Evolutionary conservation across 2,329 filamentous ascomycete genomes (phyloP), one percentile per base, ranked within the genome.

Genomic region (Diplodia seriata): DNA sequence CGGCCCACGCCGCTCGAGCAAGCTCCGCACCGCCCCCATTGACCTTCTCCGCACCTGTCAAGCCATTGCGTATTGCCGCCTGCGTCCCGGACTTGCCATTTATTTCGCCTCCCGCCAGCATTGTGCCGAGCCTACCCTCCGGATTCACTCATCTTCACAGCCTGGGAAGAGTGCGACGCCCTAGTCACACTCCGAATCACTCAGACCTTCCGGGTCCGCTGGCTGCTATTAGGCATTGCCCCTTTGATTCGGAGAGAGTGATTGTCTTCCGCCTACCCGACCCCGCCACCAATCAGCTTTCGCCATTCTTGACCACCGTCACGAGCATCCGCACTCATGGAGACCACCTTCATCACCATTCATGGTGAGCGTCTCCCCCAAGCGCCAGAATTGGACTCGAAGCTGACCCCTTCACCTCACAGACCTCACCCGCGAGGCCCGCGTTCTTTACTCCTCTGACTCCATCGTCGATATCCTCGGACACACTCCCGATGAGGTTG

Each of bases 271-370:
- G 33, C 64, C 51, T 38, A 18, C 59, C 26, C 7, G 43, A 7
- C 29, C n/a, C 36, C 23, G 40, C 57, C n/a, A 18, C 40, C 61
- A 29, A 40, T 31, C 50, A 55, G 18, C 31, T 49, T 36, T 4
- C 14, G 14, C 47, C 59, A 51, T 8, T 15, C 31, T 23, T 9
- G 6, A 61, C 56, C 40, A 59, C 29, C 29, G 20, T 15, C 20
- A 53, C 29, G 3, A 33, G 11, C 61, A 23, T 20, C 49, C 12
- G 9, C 33, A 59, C 78, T 76, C 71, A 92, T 92, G 91, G 91
- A 94, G 80, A 91, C 91, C 72, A 95, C 92, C 38, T 96, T 96
- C 81, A 95, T 96, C 82, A 93, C 92, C 72, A 95, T 96, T 76
- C 92, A 95, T 77, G 92, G 92, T 91, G 81, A 70, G 68, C 68